These are phyloP conservation scores for Pleurostoma richardsiae DNA, from an alignment of 2,329 filamentous ascomycete species.

Conservation along the genomic window DNA sequence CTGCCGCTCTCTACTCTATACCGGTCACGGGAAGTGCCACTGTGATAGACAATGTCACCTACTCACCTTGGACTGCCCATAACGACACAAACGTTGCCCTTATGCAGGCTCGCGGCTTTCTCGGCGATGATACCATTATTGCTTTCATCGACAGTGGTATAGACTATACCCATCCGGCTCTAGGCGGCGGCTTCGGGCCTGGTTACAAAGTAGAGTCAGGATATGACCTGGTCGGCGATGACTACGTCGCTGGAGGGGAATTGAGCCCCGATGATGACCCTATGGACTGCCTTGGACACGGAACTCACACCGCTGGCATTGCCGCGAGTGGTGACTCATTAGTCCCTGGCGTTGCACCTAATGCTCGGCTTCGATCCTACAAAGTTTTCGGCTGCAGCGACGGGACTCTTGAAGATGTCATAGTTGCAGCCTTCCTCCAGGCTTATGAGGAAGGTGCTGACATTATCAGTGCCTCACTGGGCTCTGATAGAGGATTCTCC, in stretches of 20 bases:
- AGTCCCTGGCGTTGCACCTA: conserved; percentile 24
- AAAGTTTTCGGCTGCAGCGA: conserved; percentile 16
- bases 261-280: conserved; percentile 26
- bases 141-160: conserved; percentile 25
- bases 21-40: not conserved
- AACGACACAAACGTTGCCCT: not conserved
- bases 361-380: conserved; percentile 25
- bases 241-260: conserved; percentile 12
- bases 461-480: not conserved
- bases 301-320: conserved; percentile 21
- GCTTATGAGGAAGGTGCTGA: not conserved
- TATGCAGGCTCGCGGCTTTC: not conserved
- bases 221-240: conserved; percentile 29
- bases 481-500: not conserved
- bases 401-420: conserved; percentile 2
- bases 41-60: not conserved
- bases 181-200: conserved; percentile 32
- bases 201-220: conserved; percentile 29
- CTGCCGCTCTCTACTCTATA: conserved; percentile 1
- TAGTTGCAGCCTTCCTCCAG: conserved; percentile 2
- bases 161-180: conserved; percentile 31
- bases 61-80: conserved; percentile 1
- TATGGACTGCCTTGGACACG: conserved; percentile 18
- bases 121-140: not conserved
- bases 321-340: conserved; percentile 6